phyloP scores from a whole-genome alignment of 768 basidiomycete genomes.

The Boletus eberwhitei region DNA sequence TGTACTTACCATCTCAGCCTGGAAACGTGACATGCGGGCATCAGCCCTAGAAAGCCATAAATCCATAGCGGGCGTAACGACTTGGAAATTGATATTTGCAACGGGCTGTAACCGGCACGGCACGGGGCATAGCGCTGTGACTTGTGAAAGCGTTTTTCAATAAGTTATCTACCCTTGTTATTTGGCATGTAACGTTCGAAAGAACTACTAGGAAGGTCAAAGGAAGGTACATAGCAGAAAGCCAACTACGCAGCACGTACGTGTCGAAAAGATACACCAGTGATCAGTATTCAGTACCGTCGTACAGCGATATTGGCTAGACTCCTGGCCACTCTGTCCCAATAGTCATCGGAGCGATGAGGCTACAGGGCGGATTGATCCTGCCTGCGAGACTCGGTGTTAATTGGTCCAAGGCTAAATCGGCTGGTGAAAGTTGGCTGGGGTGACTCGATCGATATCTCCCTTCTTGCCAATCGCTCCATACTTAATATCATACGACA shows the following conservation, averaged over 20 bases:
- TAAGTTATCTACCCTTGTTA: no score
- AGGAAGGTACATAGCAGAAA: no score
- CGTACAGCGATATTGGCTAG: neutral
- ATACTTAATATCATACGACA: conserved; percentile 25
- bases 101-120: neutral
- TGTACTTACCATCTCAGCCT: neutral
- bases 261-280: neutral
- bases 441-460: neutral
- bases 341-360: neutral
- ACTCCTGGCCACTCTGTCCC: neutral
- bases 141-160: no score
- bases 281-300: no score
- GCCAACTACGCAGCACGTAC: no score
- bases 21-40: neutral
- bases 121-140: no score
- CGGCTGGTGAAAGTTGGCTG: conserved; percentile 9
- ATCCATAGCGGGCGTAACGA: no score
- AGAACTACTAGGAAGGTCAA: neutral
- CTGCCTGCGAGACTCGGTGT: neutral
- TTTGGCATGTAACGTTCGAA: neutral
- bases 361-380: no score
- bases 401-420: neutral
- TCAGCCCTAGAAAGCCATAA: no score
- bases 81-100: no score
- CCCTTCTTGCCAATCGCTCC: conserved; percentile 13